Evolutionary conservation across 257 asterid genomes (phyloP), one percentile per base, ranked within the genome.

Genomic region (Petunia axillaris): DNA sequence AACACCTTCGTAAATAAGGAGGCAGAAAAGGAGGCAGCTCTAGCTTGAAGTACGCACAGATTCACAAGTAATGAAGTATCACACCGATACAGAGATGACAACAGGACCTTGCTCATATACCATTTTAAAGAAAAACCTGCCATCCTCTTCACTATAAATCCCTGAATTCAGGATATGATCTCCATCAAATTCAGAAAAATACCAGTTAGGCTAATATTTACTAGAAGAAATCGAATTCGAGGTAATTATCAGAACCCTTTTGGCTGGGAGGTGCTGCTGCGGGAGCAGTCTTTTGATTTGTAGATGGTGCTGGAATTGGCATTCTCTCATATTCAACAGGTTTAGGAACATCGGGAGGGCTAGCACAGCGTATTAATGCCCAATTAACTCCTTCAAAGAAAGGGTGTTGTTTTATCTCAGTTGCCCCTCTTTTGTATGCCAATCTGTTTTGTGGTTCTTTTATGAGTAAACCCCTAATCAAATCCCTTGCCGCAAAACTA

Each of bases 351-450:
- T 87, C 89, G 48, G 89, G 89, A 58, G 89, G 89, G 39, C 85
- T 84, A 66, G 89, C 88, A 81, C 89, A 87, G 1, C 89, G 86
- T 64, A 84, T 80, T 41, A 87, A 79, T 2, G 89, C 89, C 89
- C 89, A 87, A 77, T 87, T 87, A 38, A 87, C 89, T 8, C 89
- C 87, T 77, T 86, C 87, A 50, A 86, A 86, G 83, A 86, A 86
- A 14, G 89, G 87, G 75, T 86, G 87, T 54, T 87, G 89, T 84
- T 87, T 87, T 76, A 87, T 84, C 82, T 87, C 89, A 8, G 89
- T 84, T 37, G 89, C 89, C 57, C 89, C 89, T 67, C 87, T 80
- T 84, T 82, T 87, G 63, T 84, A 87, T 14, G 89, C 89, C 75
- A 86, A 82, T 77, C 89, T 78, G 65, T 86, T 79, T 65, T 86